Conservation (phyloP, 1,284 basidiomycete species). For the Cryptococcus amylolentus region DNA sequence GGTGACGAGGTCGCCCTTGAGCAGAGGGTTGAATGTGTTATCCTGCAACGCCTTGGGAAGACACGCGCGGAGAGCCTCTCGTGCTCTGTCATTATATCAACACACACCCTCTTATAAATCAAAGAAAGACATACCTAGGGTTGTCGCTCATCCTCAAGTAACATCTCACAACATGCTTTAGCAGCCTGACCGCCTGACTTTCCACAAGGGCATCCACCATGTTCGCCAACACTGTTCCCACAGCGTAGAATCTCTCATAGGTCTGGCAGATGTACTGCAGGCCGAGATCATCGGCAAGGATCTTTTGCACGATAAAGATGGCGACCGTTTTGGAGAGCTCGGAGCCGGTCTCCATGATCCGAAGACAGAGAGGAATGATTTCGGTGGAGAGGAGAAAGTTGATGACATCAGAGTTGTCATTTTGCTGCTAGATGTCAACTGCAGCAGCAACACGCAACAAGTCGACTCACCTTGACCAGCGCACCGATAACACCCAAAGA, state of each 20-base stretch:
- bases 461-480: slow-evolving; percentile 69
- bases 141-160: slow-evolving; percentile 97
- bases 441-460: neutral
- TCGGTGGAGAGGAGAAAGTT: slow-evolving; percentile 99
- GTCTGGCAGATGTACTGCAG: slow-evolving; percentile 99
- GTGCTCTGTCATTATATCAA: slow-evolving; percentile 60
- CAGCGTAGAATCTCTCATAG: slow-evolving; percentile 98
- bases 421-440: slow-evolving; percentile 59
- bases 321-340: slow-evolving; percentile 99
- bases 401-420: slow-evolving; percentile 98
- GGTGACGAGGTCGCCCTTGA: slow-evolving; percentile 95
- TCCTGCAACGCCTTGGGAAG: slow-evolving; percentile 95
- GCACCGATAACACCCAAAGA: slow-evolving; percentile 98
- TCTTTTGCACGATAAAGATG: slow-evolving; percentile 99
- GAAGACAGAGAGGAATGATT: slow-evolving; percentile 97
- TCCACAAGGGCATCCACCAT: slow-evolving; percentile 98
- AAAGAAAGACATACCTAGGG: slow-evolving; percentile 61
- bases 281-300: slow-evolving; percentile 95
- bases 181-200: slow-evolving; percentile 89
- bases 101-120: neutral
- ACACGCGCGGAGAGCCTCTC: slow-evolving; percentile 93
- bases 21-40: slow-evolving; percentile 82
- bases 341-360: slow-evolving; percentile 99
- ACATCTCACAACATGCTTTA: slow-evolving; percentile 98
- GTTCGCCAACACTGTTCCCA: slow-evolving; percentile 95